Evolutionary conservation across 306 rosid genomes (phyloP), one percentile per base, ranked within the genome.

Genomic region (Quercus parvula): DNA sequence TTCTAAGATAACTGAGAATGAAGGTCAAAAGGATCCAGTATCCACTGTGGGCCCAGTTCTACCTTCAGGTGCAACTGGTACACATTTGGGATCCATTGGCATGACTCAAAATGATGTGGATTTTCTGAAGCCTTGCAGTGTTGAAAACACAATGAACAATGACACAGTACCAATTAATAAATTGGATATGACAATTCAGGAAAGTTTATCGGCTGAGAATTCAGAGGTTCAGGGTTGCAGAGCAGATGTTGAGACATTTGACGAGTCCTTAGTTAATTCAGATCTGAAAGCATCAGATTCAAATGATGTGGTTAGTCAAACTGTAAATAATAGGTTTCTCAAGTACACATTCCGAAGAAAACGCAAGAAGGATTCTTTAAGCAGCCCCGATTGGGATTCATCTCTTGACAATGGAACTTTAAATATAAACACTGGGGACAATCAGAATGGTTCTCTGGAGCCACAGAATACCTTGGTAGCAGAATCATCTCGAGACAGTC

Each of bases 311-410:
- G 81, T 78, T 74, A 77, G 79, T 81, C 89, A 78, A 81, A 66
- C 84, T 4, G 73, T 44, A 58, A 81, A 86, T 84, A 91, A 82
- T 77, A 90, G 82, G 86, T 78, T 90, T 82, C 89, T 93, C 51
- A 90, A 88, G 84, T 91, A 88, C 80, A 93, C 98, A 30, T 93
- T 93, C 85, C 81, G 72, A 74, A 93, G 97, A 85, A 93, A 91
- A 81, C 92, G 90, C 56, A 93, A 93, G 92, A 93, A 79, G 85
- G 94, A 85, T 63, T 61, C 86, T 52, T 75, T 81, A 56, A 82
- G 87, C 86, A 85, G 80, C 18, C 74, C 87, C 63, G 87, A 74
- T 75, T 82, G 56, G 19, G 84, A 81, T 62, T 82, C 88, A 78
- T 76, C 87, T 77, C 80, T 75, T 64, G 90, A 87, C 69, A 72